Base-by-base conservation (phyloP, 2,329 filamentous ascomycete species). In the Xylariaceae sp. region DNA sequence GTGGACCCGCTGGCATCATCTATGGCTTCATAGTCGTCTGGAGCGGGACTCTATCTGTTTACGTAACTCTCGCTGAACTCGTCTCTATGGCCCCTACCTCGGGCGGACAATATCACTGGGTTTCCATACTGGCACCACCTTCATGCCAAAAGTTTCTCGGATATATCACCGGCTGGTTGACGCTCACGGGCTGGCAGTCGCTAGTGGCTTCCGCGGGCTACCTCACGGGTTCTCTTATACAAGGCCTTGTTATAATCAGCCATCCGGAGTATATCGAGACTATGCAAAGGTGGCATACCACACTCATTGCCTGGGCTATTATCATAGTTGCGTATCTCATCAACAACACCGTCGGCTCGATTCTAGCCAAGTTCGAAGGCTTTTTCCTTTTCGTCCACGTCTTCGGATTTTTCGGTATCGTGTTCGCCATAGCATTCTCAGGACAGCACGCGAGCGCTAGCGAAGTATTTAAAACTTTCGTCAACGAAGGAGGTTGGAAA, bases 21-120 rank as follows among this genome's bases (percentile, higher is more conserved):
- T 80, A 77, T 57, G 76, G 76, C 47, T 80, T 74, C 65, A 70
- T 80, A 26, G 73, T 80, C 41, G 74, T 76, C 9, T 79, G 76
- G 75, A 60, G 68, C 19, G 74, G 72, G 0, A 79, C 73, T 0
- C 58, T 80, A 48, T 74, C 69, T 0, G 69, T 58, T 4, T 76
- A 75, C 56, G 72, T 71, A 0, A 72, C 74, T 16, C 72, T 77
- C 43, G 72, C 71, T 1, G 75, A 78, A 57, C 61, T 76, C 36
- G 74, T 70, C 0, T 76, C 74, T 7, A 72, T 78, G 69, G 70
- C 58, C 8, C 61, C 54, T 2, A 58, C 50, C 1, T 58, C 61
- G 1, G 59, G 54, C 8, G 61, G 61, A 0, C 59, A 61, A 26
- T 65, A 62, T 30, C 55, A 60, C 30, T 64, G 61, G 57, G 51